Percentiles rank a stretch among this genome's conserved stretches.
Evolutionary conservation across 768 basidiomycete species (phyloP).

Genomic region (Mycena vulgaris): DNA sequence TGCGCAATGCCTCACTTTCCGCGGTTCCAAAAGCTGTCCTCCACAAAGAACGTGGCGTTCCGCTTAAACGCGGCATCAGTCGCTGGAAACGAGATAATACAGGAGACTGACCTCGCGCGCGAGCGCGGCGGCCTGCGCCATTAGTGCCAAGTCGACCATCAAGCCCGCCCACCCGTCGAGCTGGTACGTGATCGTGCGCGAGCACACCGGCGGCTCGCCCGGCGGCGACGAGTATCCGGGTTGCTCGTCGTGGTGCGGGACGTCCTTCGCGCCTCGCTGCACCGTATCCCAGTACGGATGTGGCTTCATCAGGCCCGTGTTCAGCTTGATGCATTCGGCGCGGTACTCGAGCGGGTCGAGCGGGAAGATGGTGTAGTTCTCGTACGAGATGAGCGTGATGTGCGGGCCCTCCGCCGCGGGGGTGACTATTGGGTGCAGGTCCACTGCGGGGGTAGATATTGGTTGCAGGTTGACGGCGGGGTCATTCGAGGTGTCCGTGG

Average conservation of each 20-base stretch:
- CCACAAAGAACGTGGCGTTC: slow-evolving; percentile 76
- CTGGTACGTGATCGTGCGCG: slow-evolving; percentile 81
- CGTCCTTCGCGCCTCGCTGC: slow-evolving; percentile 49
- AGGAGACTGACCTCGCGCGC: slow-evolving; percentile 70
- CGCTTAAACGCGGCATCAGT: slow-evolving; percentile 56
- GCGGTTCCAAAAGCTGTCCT: slow-evolving; percentile 82
- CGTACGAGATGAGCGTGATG: slow-evolving; percentile 62
- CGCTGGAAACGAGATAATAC: slow-evolving; percentile 8
- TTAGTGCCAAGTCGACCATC: slow-evolving; percentile 74
- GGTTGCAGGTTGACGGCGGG: too few species aligned
- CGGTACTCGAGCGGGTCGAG: slow-evolving; percentile 70
- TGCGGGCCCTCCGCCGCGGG: slow-evolving; percentile 18
- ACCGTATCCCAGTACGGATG: slow-evolving; percentile 67
- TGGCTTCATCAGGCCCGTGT: slow-evolving; percentile 62
- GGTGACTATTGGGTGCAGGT: slow-evolving; percentile 14
- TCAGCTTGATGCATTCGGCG: slow-evolving; percentile 68
- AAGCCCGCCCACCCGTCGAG: slow-evolving; percentile 77
- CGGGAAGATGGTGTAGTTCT: slow-evolving; percentile 72
- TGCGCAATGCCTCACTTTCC: slow-evolving; percentile 65
- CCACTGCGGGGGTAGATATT: slow-evolving; percentile 27
- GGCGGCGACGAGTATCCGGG: slow-evolving; percentile 39
- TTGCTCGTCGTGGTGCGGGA: slow-evolving; percentile 49
- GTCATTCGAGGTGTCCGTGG: slow-evolving; percentile 35
- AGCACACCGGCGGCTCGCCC: slow-evolving; percentile 57
- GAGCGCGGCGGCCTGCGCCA: slow-evolving; percentile 77